These are phyloP conservation scores for Castanea mollissima DNA, from an alignment of 306 rosid species.

Conservation along the genomic window DNA sequence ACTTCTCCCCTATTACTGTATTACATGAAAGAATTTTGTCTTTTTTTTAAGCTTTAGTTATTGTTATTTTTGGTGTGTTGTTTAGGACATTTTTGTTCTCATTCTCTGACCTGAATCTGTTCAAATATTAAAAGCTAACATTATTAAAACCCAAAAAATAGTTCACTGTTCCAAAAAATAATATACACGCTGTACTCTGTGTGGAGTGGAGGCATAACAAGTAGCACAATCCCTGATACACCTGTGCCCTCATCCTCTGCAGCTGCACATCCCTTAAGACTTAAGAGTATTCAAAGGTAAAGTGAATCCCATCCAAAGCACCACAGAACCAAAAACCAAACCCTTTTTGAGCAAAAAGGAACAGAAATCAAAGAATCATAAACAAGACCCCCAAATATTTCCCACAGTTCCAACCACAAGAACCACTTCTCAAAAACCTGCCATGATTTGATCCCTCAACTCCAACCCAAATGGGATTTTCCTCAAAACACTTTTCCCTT, in stretches of 20 bases:
- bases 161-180: constrained; percentile 11
- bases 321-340: constrained; percentile 25
- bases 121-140: constrained; percentile 29
- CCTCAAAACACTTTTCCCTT: constrained; percentile 32
- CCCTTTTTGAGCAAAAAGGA: constrained; percentile 25
- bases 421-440: constrained; percentile 28
- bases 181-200: constrained; percentile 8
- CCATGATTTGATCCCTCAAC: constrained; percentile 53
- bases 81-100: constrained; percentile 40
- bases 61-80: constrained; percentile 14
- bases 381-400: constrained; percentile 15
- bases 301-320: constrained; percentile 18
- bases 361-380: constrained; percentile 7
- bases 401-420: constrained; percentile 25
- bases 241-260: not conserved
- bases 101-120: constrained; percentile 32
- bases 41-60: not conserved
- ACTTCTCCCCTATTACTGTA: constrained; percentile 11
- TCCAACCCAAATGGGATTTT: constrained; percentile 57
- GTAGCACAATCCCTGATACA: not conserved
- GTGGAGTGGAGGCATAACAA: too few species aligned
- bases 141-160: constrained; percentile 12
- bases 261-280: constrained; percentile 35
- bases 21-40: constrained; percentile 33
- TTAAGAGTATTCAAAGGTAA: constrained; percentile 29